phyloP scores from a whole-genome alignment of 306 rosid genomes.

The Cicer arietinum region DNA sequence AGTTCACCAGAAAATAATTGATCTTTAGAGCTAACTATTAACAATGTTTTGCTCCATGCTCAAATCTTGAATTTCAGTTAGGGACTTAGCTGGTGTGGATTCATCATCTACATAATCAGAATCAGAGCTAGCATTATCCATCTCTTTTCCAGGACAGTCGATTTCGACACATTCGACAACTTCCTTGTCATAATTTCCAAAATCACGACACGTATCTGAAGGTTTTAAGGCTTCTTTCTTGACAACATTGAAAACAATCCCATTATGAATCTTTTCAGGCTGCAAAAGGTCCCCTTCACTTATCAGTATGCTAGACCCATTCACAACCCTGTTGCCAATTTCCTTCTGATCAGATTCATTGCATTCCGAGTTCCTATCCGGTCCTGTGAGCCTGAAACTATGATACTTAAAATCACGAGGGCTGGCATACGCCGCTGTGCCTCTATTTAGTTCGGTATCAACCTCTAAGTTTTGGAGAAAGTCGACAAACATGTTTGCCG shows the following conservation, averaged over 20 bases:
- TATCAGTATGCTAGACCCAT: conserved; percentile 64
- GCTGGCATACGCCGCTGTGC: conserved; percentile 50
- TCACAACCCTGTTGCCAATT: conserved; percentile 54
- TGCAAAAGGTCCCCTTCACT: conserved; percentile 92
- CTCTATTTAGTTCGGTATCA: conserved; percentile 63
- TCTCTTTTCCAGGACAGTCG: conserved; percentile 71
- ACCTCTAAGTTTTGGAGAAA: conserved; percentile 78
- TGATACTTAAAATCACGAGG: conserved; percentile 49
- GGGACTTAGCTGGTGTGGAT: conserved; percentile 29
- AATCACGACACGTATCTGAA: conserved; percentile 61
- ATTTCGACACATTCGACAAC: conserved; percentile 73
- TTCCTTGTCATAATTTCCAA: conserved; percentile 60
- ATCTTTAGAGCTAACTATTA: conserved; percentile 41
- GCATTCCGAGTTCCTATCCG: conserved; percentile 65
- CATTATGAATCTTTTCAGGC: conserved; percentile 83
- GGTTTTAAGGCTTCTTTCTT: conserved; percentile 77
- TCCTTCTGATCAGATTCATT: conserved; percentile 61
- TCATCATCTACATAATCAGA: conserved; percentile 70
- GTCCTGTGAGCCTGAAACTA: conserved; percentile 58
- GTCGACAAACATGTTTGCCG: conserved; percentile 77
- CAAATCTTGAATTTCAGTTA: conserved; percentile 42
- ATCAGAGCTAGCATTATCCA: conserved; percentile 62
- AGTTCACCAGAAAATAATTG: conserved; percentile 1
- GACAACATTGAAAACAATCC: conserved; percentile 82
- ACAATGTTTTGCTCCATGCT: conserved; percentile 34